Conservation (phyloP, 2,329 filamentous ascomycete species). For the Arthrobotrys megalospora region DNA sequence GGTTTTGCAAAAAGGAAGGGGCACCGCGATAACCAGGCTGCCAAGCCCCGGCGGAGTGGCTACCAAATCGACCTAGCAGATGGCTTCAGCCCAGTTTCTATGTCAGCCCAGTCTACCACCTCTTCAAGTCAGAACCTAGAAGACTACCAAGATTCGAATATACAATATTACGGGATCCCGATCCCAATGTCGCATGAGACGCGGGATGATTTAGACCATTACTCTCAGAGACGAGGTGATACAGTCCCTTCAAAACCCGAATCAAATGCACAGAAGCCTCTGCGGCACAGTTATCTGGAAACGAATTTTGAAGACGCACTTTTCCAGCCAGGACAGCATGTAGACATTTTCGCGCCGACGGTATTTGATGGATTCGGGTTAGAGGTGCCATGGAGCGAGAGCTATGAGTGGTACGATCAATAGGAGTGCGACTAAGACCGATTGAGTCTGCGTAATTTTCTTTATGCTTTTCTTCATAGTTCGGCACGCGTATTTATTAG, state of each 20-base stretch:
- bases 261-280: neutral
- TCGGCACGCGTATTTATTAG: neutral
- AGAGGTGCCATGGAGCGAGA: conserved; percentile 22
- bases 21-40: neutral
- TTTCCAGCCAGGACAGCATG: neutral
- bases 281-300: neutral
- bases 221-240: neutral
- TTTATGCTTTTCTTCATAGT: neutral
- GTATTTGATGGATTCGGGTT: conserved; percentile 40
- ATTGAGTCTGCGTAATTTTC: no score
- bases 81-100: no score
- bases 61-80: neutral
- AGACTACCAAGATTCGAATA: neutral
- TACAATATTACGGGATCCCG: neutral
- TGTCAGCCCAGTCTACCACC: neutral
- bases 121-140: neutral
- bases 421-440: neutral
- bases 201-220: neutral
- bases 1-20: neutral
- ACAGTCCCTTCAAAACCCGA: neutral
- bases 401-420: conserved; percentile 14
- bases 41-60: neutral
- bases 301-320: neutral
- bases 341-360: conserved; percentile 26
- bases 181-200: neutral